A percentile compares a stretch with the other conserved stretches of the same genome.
phyloP scores from a whole-genome alignment of 164 flowering plant genomes.

The Litsea cubeba region DNA sequence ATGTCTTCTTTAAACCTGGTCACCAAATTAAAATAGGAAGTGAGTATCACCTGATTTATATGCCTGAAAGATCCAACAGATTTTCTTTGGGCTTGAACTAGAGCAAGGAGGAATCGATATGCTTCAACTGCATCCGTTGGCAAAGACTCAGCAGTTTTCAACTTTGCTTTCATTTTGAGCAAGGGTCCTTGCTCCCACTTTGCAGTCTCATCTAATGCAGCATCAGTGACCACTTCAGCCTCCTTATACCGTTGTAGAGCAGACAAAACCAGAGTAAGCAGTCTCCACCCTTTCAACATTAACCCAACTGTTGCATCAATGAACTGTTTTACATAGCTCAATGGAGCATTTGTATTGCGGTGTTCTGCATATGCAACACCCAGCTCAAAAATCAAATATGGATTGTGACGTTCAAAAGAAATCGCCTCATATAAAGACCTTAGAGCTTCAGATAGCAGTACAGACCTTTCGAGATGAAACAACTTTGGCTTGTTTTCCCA shows the following conservation, averaged over 20 bases:
- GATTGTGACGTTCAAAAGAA: slow-evolving; percentile 49
- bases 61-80: slow-evolving; percentile 53
- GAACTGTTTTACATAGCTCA: slow-evolving; percentile 70
- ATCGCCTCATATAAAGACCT: slow-evolving; percentile 69
- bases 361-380: slow-evolving; percentile 82
- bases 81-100: slow-evolving; percentile 87
- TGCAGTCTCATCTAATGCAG: slow-evolving; percentile 91
- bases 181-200: slow-evolving; percentile 98
- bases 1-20: background rate
- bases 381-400: slow-evolving; percentile 68
- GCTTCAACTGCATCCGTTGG: slow-evolving; percentile 87
- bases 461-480: slow-evolving; percentile 72
- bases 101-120: slow-evolving; percentile 77
- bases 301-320: slow-evolving; percentile 90
- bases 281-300: slow-evolving; percentile 77
- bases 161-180: slow-evolving; percentile 83
- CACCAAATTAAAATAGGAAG: background rate
- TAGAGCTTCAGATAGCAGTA: slow-evolving; percentile 74
- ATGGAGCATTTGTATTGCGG: slow-evolving; percentile 64
- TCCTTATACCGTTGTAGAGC: slow-evolving; percentile 77
- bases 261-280: slow-evolving; percentile 84
- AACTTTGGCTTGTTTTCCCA: slow-evolving; percentile 73
- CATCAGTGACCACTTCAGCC: slow-evolving; percentile 82
- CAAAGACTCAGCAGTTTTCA: slow-evolving; percentile 59
- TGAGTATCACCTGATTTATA: slow-evolving; percentile 49